Evolutionary conservation across 768 basidiomycete genomes (phyloP), one percentile per base, ranked within the genome.

Genomic region (Candolleomyces efflorescens): DNA sequence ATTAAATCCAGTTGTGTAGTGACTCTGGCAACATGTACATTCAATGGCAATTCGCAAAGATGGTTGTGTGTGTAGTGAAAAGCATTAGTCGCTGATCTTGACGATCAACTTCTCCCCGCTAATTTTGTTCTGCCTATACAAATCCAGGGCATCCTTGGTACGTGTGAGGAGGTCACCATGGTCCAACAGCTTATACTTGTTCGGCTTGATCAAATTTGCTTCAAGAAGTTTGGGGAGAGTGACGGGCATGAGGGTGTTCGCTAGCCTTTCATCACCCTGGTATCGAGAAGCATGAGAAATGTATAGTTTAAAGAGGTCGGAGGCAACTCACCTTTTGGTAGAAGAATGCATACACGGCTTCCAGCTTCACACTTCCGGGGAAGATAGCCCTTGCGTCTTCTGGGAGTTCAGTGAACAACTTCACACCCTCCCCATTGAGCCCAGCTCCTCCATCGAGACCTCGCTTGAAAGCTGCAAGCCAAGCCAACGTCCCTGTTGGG

Each of bases 41-140:
- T n/a, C n/a, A n/a, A n/a, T n/a, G n/a, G n/a, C n/a, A n/a, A n/a
- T n/a, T n/a, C n/a, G n/a, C n/a, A n/a, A n/a, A n/a, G n/a, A n/a
- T n/a, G n/a, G n/a, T n/a, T n/a, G n/a, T n/a, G n/a, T n/a, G n/a
- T n/a, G n/a, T n/a, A n/a, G n/a, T n/a, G n/a, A n/a, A n/a, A n/a
- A n/a, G n/a, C n/a, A 32, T 32, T 32, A 32, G 32, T 32, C 32
- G 32, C 32, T 37, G 11, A 78, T 65, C 59, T 76, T 75, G 1
- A 82, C 71, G 2, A 82, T 64, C 1, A 80, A 69, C 56, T 82
- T 83, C 65, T 82, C 78, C 22, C 80, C 80, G 41, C 76, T 80
- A 46, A 81, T 65, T 63, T 76, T 72, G 58, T 79, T 79, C 37
- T 75, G 71, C 48, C 78, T 73, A 38, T 82, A 56, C 36, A 82